Percentiles rank a stretch among this genome's conserved stretches.
Evolutionary conservation across 2,329 filamentous ascomycete genomes (phyloP).

Genomic region (Monosporascus sp.): DNA sequence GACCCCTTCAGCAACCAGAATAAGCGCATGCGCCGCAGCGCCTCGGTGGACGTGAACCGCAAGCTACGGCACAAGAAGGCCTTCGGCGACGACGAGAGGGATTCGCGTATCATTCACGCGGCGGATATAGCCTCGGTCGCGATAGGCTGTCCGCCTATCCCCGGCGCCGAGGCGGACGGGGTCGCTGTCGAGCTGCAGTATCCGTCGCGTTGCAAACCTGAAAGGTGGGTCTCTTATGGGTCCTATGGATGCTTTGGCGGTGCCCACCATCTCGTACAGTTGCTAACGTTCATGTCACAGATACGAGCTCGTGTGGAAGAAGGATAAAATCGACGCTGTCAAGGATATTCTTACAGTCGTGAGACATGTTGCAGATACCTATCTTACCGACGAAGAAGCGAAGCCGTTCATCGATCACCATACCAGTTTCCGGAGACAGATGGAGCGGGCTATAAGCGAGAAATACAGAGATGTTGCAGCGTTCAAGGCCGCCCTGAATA

Average conservation of each 20-base stretch:
- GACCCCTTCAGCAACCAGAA: constrained; percentile 41
- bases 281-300: constrained; percentile 28
- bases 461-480: constrained; percentile 58
- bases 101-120: constrained; percentile 51
- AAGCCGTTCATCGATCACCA: constrained; percentile 65
- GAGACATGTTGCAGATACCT: constrained; percentile 65
- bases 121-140: constrained; percentile 48
- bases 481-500: constrained; percentile 66
- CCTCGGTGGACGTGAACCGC: constrained; percentile 42
- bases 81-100: constrained; percentile 37
- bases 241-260: neutral
- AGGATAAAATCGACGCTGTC: constrained; percentile 72
- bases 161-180: constrained; percentile 45
- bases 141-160: constrained; percentile 44
- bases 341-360: constrained; percentile 68
- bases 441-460: constrained; percentile 68
- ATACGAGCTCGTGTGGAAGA: constrained; percentile 71
- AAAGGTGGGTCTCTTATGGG: constrained; percentile 46
- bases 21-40: constrained; percentile 42
- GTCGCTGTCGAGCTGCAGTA: constrained; percentile 72
- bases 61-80: constrained; percentile 40
- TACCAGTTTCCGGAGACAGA: constrained; percentile 67
- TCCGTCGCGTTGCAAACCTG: constrained; percentile 65
- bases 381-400: constrained; percentile 66
- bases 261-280: constrained; percentile 7